Percentiles rank a stretch among this genome's conserved stretches.
Evolutionary conservation across 768 basidiomycete genomes (phyloP).

Genomic region (Lactifluus pinguis): DNA sequence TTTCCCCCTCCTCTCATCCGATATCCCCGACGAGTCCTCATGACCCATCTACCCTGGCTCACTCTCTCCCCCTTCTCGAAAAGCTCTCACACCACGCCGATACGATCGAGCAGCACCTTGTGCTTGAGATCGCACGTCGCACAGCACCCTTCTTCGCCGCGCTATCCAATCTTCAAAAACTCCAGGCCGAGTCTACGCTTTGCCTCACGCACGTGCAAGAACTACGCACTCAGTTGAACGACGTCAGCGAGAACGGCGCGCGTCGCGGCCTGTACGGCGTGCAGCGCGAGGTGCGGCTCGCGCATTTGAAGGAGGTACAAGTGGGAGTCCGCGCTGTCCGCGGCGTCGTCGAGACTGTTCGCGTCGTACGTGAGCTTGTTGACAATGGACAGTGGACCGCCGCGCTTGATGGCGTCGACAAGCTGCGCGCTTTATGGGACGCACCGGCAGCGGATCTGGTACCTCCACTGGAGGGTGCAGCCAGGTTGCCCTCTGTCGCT

Average conservation of each 20-base stretch:
- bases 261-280: slow-evolving; percentile 74
- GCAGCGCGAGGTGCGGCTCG: slow-evolving; percentile 49
- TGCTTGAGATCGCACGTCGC: slow-evolving; percentile 83
- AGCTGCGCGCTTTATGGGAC: slow-evolving; percentile 53
- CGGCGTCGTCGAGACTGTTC: slow-evolving; percentile 70
- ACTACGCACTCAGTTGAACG: slow-evolving; percentile 59
- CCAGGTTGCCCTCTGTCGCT: slow-evolving; percentile 25
- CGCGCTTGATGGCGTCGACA: slow-evolving; percentile 67
- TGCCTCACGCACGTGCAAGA: slow-evolving; percentile 70
- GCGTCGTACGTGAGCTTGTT: slow-evolving; percentile 65
- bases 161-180: slow-evolving; percentile 84
- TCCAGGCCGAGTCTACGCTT: slow-evolving; percentile 80
- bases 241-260: slow-evolving; percentile 71
- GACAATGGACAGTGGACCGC: slow-evolving; percentile 82
- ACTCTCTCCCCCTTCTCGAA: slow-evolving; percentile 72
- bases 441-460: background rate
- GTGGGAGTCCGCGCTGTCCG: slow-evolving; percentile 56
- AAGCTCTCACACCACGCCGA: slow-evolving; percentile 89
- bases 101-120: slow-evolving; percentile 88
- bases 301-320: slow-evolving; percentile 49
- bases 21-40: slow-evolving; percentile 24
- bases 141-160: slow-evolving; percentile 95
- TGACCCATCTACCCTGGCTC: slow-evolving; percentile 55
- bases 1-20: slow-evolving; percentile 11
- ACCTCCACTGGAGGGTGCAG: slow-evolving; percentile 22